Base-by-base conservation (phyloP, 148 eudicot genomes). In the Polygonum aviculare region DNA sequence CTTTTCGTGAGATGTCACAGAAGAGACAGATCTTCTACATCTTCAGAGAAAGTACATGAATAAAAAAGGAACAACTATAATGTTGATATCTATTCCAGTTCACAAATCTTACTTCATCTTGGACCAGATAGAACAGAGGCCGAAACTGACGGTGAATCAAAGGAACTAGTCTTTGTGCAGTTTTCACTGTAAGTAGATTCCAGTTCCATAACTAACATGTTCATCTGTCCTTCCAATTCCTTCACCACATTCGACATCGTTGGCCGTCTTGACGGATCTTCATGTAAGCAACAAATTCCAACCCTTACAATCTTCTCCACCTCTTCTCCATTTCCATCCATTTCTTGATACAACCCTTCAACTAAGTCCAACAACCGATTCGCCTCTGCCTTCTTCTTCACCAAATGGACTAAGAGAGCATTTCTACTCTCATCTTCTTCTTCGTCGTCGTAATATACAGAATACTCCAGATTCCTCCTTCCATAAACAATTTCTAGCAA, bases 401-500 rank as follows among this genome's bases (percentile, higher is more conserved):
- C 97, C 69, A 80, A 82, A 49, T 70, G 80, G 35, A 74, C 82
- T 39, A 71, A 80, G 21, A 75, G 75, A 35, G 82, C 86, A 55
- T 55, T 19, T 2, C 31, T 7, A 19, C 33, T 55, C 5, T 55
- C 57, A 2, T 52, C 62, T 55, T 55, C 60, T 4, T 55, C 26
- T 55, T 21, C 62, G 1, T 89, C 84, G 18, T 81, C 88, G 74
- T 84, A 82, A 12, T 60, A 80, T 7, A 83, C 59, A 72, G 62
- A 77, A 3, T 74, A 49, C 1, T 72, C 70, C 38, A 91, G 87
- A 80, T 93, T 90, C 77, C 89, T 93, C 74, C 92, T 85, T 14
- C 98, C 98, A 49, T 90, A 88, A 55, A 93, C 90, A 26, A 90
- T 73, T 75, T 93, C 97, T 21, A 93, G 85, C 31, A 90, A 75